Evolutionary conservation across 176 grass and related monocot species (phyloP).

Genomic region (Musa acuminata): DNA sequence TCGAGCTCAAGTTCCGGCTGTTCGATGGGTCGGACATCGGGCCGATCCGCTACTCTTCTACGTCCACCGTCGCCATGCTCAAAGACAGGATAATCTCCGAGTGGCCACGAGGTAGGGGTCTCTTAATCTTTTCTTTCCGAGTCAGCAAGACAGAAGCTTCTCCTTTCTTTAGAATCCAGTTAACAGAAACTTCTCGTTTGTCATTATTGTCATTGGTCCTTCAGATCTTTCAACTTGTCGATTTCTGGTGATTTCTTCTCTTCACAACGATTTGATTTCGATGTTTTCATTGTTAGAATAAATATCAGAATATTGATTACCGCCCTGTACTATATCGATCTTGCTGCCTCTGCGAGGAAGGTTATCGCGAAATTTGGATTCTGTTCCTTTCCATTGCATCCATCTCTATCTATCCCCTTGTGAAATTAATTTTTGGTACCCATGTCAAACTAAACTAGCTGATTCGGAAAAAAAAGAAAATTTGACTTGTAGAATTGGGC

Average conservation of each 20-base stretch:
- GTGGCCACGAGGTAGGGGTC: conserved; percentile 50
- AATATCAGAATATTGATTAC: not conserved
- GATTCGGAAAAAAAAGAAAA: no score
- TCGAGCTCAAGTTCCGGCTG: conserved; percentile 55
- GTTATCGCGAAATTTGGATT: no score
- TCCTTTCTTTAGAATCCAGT: not conserved
- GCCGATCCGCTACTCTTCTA: conserved; percentile 40
- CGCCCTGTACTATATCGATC: not conserved
- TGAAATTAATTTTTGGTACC: no score
- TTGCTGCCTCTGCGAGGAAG: no score
- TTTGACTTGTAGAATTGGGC: no score
- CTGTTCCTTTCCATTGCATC: no score
- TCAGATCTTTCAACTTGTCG: not conserved
- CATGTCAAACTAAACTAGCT: no score
- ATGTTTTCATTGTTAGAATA: not conserved
- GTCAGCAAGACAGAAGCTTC: not conserved
- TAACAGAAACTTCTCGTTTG: not conserved
- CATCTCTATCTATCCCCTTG: no score
- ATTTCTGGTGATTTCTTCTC: not conserved
- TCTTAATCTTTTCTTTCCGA: not conserved
- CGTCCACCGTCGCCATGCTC: conserved; percentile 54
- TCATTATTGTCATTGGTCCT: not conserved
- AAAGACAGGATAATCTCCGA: conserved; percentile 63
- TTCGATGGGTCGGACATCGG: conserved; percentile 64
- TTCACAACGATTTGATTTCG: not conserved